Conservation (phyloP, 2,329 filamentous ascomycete genomes). For the Drechslerella dactyloides region DNA sequence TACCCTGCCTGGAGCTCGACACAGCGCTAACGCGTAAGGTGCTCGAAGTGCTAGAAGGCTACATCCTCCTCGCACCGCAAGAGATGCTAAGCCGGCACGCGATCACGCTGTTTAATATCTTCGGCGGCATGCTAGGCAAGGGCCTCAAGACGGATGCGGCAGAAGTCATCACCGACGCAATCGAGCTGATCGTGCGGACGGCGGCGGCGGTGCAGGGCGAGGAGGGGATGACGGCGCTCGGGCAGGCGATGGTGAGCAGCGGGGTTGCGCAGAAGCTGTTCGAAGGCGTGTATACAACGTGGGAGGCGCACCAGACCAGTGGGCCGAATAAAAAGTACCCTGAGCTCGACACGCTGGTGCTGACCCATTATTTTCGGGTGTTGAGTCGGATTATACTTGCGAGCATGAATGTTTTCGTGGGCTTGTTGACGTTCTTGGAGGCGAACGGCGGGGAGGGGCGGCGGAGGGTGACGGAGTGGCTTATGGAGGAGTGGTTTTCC, state of each 20-base stretch:
- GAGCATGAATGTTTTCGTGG: constrained; percentile 72
- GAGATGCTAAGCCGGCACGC: constrained; percentile 67
- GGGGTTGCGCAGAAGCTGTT: constrained; percentile 71
- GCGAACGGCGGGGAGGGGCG: constrained; percentile 53
- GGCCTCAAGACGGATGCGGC: constrained; percentile 62
- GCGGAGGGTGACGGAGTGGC: constrained; percentile 59
- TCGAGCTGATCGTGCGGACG: constrained; percentile 70
- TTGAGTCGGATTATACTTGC: constrained; percentile 72
- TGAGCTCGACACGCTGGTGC: constrained; percentile 74
- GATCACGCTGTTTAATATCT: constrained; percentile 61
- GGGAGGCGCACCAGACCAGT: constrained; percentile 78
- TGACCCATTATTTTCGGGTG: constrained; percentile 85
- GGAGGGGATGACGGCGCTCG: constrained; percentile 68
- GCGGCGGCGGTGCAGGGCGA: constrained; percentile 69
- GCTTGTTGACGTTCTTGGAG: constrained; percentile 55
- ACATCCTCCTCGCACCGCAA: constrained; percentile 73
- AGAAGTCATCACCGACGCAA: constrained; percentile 66
- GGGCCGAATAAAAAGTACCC: constrained; percentile 76
- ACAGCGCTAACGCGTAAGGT: constrained; percentile 69
- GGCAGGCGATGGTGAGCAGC: constrained; percentile 69
- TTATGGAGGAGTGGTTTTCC: constrained; percentile 63
- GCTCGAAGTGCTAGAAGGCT: constrained; percentile 71
- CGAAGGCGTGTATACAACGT: constrained; percentile 70
- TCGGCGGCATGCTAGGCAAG: constrained; percentile 60
- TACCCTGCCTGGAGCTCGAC: constrained; percentile 72